Conservation (phyloP, 352 stramenopile species). For the Pythium chondricola region DNA sequence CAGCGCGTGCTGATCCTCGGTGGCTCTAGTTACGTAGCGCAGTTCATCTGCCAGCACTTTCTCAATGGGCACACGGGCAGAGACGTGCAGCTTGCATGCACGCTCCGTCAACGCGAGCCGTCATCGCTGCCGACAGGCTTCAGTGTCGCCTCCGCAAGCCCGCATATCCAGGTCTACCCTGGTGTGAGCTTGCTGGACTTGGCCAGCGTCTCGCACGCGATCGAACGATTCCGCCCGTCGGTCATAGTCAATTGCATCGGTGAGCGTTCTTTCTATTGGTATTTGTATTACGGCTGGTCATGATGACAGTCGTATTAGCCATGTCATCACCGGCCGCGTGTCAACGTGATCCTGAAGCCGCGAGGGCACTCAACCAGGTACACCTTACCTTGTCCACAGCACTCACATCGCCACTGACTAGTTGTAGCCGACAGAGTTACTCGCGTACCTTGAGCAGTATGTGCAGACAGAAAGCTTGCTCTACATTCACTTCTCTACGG, state of each 20-base stretch:
- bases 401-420: too few relatives aligned
- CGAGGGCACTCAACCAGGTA: slow-evolving; percentile 45
- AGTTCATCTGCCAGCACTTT: slow-evolving; percentile 45
- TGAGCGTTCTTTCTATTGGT: slow-evolving; percentile 11
- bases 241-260: slow-evolving; percentile 57
- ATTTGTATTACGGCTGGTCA: not conserved
- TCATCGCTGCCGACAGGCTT: slow-evolving; percentile 25
- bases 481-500: slow-evolving; percentile 62
- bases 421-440: slow-evolving; percentile 35
- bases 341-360: slow-evolving; percentile 33
- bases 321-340: slow-evolving; percentile 53
- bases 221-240: slow-evolving; percentile 31
- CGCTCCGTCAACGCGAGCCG: slow-evolving; percentile 17
- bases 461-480: too few relatives aligned
- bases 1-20: slow-evolving; percentile 46
- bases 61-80: not conserved
- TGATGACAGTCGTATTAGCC: slow-evolving; percentile 16
- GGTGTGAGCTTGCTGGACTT: slow-evolving; percentile 30
- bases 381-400: too few relatives aligned
- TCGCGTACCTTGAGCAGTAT: slow-evolving; percentile 29
- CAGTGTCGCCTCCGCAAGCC: not conserved
- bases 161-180: slow-evolving; percentile 33
- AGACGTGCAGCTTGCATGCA: slow-evolving; percentile 27
- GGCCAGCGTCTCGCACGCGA: slow-evolving; percentile 22
- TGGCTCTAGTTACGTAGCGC: slow-evolving; percentile 57